Evolutionary conservation across 2,329 filamentous ascomycete species (phyloP), one percentile per base, ranked within the genome.

Genomic region (Venturiaceae sp.): DNA sequence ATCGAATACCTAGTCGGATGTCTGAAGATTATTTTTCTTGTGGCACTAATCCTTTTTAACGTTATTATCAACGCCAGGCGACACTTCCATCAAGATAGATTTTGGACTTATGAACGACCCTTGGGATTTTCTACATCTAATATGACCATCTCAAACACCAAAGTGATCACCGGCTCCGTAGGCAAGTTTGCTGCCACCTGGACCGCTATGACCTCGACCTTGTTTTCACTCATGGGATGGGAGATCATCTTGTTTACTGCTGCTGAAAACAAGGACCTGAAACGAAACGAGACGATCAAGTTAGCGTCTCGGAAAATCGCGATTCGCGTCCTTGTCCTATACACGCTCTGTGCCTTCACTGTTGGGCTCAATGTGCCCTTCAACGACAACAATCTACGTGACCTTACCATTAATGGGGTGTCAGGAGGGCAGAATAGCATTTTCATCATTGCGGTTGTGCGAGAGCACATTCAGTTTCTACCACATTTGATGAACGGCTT

Each of bases 401-500:
- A 68, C 41, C 66, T 66, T 53, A 61, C 65, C 30, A 66, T 66
- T 53, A 69, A 67, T 53, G 61, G 59, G 32, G 54, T 69, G 26
- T 61, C 63, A 1, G 66, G 65, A 28, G 72, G 72, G 19, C 67
- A 71, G 13, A 69, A 70, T 60, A 71, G 69, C 37, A 63, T 69
- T 1, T 74, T 72, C 60, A 69, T 77, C 32, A 65, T 77, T 21
- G 71, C 74, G 8, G 71, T 70, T 41, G 70, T 77, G 3, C 68
- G 72, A 33, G 72, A 71, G 37, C 69, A 70, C 14, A 64, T 76
- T 23, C 64, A 66, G 2, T 66, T 64, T 7, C 69, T 69, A 62
- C 74, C 75, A 2, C 69, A 71, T 47, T 70, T 77, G 57, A 71
- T 77, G 63, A 77, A 76, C 55, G 74, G 69, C 2, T 72, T 77